phyloP scores from a whole-genome alignment of 2,329 filamentous ascomycete genomes.

The Colletotrichum sp. region DNA sequence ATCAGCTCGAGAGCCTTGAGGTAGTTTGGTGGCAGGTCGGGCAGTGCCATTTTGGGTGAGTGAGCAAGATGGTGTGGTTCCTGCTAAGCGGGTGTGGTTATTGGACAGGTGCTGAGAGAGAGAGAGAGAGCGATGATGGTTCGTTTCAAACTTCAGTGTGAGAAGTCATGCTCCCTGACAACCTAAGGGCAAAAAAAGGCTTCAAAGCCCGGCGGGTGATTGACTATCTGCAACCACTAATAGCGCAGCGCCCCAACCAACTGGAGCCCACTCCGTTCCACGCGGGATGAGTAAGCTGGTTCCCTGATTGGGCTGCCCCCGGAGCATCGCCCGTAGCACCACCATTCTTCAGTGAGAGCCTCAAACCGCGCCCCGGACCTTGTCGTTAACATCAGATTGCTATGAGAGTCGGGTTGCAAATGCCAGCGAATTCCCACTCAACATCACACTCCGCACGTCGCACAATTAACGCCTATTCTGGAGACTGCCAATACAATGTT shows the following conservation, averaged over 20 bases:
- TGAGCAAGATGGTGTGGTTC: background rate
- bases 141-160: background rate
- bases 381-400: background rate
- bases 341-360: background rate
- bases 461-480: background rate
- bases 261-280: background rate
- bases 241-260: background rate
- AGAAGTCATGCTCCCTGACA: background rate
- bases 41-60: constrained; percentile 21
- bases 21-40: constrained; percentile 44
- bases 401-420: background rate
- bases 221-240: background rate
- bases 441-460: background rate
- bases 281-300: constrained; percentile 12
- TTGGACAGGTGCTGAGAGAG: background rate
- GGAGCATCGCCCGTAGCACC: background rate
- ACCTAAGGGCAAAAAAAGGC: background rate
- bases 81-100: background rate
- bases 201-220: background rate
- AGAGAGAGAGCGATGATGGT: background rate
- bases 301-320: background rate
- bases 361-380: constrained; percentile 2
- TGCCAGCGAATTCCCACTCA: background rate
- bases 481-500: background rate
- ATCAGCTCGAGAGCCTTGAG: constrained; percentile 67